Conservation (phyloP, 2,329 filamentous ascomycete species). For the Fusarium lateritium region DNA sequence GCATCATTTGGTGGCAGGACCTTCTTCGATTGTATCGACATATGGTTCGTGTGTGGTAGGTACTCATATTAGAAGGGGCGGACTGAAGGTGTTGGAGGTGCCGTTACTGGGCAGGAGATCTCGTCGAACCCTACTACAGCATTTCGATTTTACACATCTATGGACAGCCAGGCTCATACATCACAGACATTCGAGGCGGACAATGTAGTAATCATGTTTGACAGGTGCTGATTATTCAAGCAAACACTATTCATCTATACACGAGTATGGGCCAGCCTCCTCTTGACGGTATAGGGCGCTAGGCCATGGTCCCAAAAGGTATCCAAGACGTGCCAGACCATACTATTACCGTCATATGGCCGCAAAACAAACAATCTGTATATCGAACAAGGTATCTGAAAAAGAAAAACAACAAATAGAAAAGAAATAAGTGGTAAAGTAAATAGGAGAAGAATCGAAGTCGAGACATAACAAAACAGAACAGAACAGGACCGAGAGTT, state of each 20-base stretch:
- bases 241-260: constrained; percentile 56
- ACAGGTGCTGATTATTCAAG: constrained; percentile 53
- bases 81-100: background rate
- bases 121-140: background rate
- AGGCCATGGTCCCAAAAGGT: constrained; percentile 20
- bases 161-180: background rate
- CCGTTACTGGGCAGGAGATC: background rate
- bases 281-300: constrained; percentile 42
- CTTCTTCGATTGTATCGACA: background rate
- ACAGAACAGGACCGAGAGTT: constrained; percentile 36
- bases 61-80: background rate
- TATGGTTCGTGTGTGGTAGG: background rate
- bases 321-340: constrained; percentile 37
- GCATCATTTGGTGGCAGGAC: background rate
- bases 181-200: background rate
- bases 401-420: constrained; percentile 48
- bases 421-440: constrained; percentile 43
- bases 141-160: background rate
- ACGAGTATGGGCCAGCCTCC: constrained; percentile 53
- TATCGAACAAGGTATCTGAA: constrained; percentile 75
- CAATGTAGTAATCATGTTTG: constrained; percentile 23
- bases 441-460: constrained; percentile 47
- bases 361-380: constrained; percentile 58
- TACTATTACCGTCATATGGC: constrained; percentile 45
- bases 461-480: constrained; percentile 44